Conservation (phyloP, 164 flowering plant genomes). For the Cinnamomum micranthum region DNA sequence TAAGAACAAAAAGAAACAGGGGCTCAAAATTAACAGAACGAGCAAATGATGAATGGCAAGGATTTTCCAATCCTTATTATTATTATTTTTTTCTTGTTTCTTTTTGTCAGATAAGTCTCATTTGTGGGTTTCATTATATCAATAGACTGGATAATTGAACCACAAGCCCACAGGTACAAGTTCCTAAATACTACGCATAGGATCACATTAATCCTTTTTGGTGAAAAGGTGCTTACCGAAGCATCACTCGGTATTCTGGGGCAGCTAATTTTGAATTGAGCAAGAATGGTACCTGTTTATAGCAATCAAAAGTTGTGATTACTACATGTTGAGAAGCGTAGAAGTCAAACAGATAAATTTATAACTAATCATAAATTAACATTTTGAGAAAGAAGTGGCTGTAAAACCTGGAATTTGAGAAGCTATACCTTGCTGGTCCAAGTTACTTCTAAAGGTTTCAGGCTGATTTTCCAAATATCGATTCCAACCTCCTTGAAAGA, state of each 20-base stretch:
- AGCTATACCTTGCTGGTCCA: conserved; percentile 44
- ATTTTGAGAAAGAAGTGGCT: neutral
- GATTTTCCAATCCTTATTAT: neutral
- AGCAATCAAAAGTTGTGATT: conserved; percentile 10
- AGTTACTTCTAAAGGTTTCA: conserved; percentile 32
- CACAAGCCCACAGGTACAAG: neutral
- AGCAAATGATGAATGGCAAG: neutral
- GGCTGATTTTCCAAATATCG: conserved; percentile 35
- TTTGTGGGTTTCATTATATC: neutral
- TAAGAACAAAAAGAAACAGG: neutral
- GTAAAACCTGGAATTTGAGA: neutral
- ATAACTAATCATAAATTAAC: neutral
- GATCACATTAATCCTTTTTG: neutral
- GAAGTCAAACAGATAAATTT: neutral
- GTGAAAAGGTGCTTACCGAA: conserved; percentile 40
- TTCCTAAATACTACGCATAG: no score
- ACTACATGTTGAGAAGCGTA: neutral
- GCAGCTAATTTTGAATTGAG: conserved; percentile 82
- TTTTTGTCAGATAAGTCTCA: neutral
- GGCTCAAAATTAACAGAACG: neutral
- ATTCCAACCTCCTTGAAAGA: conserved; percentile 44
- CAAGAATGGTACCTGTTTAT: conserved; percentile 55
- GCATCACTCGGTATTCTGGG: conserved; percentile 61
- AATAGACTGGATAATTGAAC: neutral
- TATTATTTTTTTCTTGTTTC: no score